Evolutionary conservation across 495 filamentous ascomycete species (phyloP).

Genomic region (Pseudoneurospora amorphoporcata): DNA sequence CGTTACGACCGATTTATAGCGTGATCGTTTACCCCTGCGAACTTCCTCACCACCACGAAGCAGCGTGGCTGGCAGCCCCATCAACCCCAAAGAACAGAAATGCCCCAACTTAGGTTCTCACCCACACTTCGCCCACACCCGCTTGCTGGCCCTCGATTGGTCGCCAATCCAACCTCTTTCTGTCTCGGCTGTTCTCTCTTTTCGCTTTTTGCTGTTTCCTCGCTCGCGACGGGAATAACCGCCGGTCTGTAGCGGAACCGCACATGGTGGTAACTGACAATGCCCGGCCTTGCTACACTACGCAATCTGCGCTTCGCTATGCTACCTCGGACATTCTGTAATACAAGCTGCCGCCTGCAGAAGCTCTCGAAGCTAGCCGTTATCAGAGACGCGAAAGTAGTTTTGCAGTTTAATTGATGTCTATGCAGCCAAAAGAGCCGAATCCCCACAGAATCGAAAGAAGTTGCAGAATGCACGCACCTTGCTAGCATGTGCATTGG

Average conservation of each 20-base stretch:
- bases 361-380: neutral
- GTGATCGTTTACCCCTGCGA: neutral
- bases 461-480: neutral
- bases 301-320: neutral
- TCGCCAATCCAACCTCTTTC: neutral
- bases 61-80: neutral
- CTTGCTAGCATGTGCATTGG: neutral
- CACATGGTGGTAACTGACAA: neutral
- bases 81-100: neutral
- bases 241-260: neutral
- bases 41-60: neutral
- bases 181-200: neutral
- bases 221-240: neutral
- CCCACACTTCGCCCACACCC: neutral
- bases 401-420: neutral
- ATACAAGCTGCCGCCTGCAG: neutral
- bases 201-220: neutral
- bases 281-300: neutral
- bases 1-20: neutral
- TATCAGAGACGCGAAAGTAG: neutral
- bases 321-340: neutral
- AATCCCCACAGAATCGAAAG: neutral
- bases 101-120: neutral
- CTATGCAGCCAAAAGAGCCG: neutral
- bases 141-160: neutral